Conservation (phyloP, 345 rosid genomes). For the Eucalyptus pauciflora region DNA sequence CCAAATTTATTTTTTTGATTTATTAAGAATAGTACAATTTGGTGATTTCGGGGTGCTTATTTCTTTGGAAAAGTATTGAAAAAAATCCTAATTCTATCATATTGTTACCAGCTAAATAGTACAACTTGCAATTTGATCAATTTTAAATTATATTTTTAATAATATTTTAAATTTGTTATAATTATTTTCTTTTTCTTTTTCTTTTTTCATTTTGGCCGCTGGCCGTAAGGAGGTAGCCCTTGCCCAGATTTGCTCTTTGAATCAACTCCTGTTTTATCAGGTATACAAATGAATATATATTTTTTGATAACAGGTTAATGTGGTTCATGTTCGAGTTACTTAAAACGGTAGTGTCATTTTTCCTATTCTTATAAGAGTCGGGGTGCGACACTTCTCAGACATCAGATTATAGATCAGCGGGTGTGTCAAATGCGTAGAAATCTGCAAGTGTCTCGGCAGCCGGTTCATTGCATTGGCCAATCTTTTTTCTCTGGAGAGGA, state of each 20-base stretch:
- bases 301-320: background rate
- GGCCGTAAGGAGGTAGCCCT: background rate
- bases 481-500: background rate
- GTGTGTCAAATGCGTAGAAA: background rate
- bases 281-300: no score
- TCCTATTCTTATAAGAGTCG: background rate
- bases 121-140: no score
- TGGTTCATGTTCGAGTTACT: background rate
- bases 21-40: background rate
- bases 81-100: background rate
- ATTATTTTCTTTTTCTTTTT: fast-evolving
- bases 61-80: no score
- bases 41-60: background rate
- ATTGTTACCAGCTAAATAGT: background rate
- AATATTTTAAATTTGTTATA: no score
- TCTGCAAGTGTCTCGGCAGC: background rate
- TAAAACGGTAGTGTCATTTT: background rate
- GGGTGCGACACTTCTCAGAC: background rate
- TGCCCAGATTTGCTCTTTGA: background rate
- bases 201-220: no score
- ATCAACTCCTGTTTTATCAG: background rate
- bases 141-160: no score
- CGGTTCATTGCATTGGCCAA: background rate
- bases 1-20: background rate
- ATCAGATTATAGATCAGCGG: background rate